Evolutionary conservation across 2,329 filamentous ascomycete species (phyloP).

Genomic region (Cryphonectria parasitica): DNA sequence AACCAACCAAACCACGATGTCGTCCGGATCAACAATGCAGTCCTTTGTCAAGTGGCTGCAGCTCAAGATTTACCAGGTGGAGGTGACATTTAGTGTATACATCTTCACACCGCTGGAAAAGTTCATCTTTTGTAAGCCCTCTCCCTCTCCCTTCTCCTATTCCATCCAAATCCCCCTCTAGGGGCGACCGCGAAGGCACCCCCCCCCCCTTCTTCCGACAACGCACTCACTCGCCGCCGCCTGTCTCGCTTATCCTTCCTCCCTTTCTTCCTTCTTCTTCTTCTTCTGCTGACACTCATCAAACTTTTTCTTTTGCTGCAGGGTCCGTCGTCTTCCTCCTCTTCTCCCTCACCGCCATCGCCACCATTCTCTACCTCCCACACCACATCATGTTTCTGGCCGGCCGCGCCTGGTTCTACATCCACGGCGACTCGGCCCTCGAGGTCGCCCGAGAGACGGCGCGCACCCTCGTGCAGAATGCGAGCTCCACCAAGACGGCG

Average conservation of each 20-base stretch:
- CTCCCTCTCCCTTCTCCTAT: background rate
- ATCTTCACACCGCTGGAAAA: constrained; percentile 97
- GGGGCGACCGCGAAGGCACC: background rate
- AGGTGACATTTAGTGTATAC: constrained; percentile 95
- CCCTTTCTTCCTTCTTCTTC: background rate
- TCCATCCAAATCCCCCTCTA: too few relatives aligned
- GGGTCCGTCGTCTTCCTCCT: constrained; percentile 92
- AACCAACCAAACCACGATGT: constrained; percentile 41
- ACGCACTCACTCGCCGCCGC: background rate
- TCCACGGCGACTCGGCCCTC: constrained; percentile 74
- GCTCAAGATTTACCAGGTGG: constrained; percentile 96
- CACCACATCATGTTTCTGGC: constrained; percentile 84
- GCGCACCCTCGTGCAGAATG: constrained; percentile 38
- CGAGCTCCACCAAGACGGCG: constrained; percentile 4
- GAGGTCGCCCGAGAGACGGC: constrained; percentile 50
- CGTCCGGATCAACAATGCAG: constrained; percentile 44
- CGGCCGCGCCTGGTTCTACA: constrained; percentile 92
- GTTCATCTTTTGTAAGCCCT: constrained; percentile 86
- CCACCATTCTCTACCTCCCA: constrained; percentile 88
- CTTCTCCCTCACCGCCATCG: constrained; percentile 82
- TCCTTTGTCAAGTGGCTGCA: constrained; percentile 81
- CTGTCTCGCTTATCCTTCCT: background rate
- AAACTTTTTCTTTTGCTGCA: constrained; percentile 41
- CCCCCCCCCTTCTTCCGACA: background rate
- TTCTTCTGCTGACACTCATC: too few relatives aligned